Evolutionary conservation across 2,329 filamentous ascomycete genomes (phyloP).

Genomic region (Fusarium acutatum): DNA sequence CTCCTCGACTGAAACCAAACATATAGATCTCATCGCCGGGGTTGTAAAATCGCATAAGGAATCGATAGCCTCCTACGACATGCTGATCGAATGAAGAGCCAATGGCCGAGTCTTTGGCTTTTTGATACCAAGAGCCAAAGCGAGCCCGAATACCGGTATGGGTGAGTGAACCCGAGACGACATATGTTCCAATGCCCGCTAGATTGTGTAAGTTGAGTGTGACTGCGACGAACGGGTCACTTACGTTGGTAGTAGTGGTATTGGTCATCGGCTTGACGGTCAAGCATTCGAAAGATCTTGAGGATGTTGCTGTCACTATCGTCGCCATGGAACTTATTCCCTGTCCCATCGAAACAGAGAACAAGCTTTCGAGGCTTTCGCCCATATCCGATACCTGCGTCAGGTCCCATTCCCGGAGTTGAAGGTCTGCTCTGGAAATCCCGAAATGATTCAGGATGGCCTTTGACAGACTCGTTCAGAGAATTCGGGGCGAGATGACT

Average conservation of each 20-base stretch:
- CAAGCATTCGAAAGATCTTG: conserved; percentile 76
- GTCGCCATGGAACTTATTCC: conserved; percentile 70
- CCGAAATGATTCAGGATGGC: conserved; percentile 11
- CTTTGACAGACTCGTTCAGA: conserved; percentile 20
- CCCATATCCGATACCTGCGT: conserved; percentile 10
- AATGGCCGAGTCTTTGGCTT: conserved; percentile 81
- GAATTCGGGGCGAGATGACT: conserved; percentile 36
- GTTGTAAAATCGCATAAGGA: conserved; percentile 78
- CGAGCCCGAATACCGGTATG: conserved; percentile 65
- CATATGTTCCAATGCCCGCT: conserved; percentile 79
- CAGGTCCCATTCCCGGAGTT: conserved; percentile 34
- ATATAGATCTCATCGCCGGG: conserved; percentile 73
- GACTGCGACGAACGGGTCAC: conserved; percentile 22
- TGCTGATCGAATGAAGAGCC: conserved; percentile 84
- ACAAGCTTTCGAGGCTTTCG: conserved; percentile 58
- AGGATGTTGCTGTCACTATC: conserved; percentile 72
- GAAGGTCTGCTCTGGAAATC: conserved; percentile 36
- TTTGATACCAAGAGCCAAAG: conserved; percentile 72
- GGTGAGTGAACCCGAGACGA: conserved; percentile 67
- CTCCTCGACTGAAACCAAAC: conserved; percentile 77
- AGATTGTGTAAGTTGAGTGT: neutral
- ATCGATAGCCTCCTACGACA: conserved; percentile 83
- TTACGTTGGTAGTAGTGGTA: conserved; percentile 71
- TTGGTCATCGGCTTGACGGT: conserved; percentile 69
- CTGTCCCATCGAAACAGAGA: conserved; percentile 70